These are phyloP conservation scores for Aspergillus novofumigatus DNA, from an alignment of 2,329 filamentous ascomycete species.

Conservation along the genomic window DNA sequence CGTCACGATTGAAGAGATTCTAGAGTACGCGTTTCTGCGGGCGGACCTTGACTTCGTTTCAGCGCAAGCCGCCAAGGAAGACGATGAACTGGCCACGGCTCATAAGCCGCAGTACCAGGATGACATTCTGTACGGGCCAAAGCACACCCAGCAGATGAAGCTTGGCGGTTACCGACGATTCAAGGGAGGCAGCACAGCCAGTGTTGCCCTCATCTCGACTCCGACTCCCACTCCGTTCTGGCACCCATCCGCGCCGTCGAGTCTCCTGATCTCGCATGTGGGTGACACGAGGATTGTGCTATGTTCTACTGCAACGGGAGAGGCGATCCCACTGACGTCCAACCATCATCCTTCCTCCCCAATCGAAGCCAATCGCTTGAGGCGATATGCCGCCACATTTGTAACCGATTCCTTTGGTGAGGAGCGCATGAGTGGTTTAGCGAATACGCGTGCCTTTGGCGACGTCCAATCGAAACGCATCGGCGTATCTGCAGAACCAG, in stretches of 20 bases:
- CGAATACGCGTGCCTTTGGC: constrained; percentile 91
- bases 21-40: constrained; percentile 89
- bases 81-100: constrained; percentile 63
- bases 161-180: constrained; percentile 78
- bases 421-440: constrained; percentile 87
- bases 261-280: constrained; percentile 81
- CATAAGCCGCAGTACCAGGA: constrained; percentile 80
- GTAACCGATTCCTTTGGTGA: constrained; percentile 96
- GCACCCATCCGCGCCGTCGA: constrained; percentile 83
- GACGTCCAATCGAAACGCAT: constrained; percentile 89
- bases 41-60: constrained; percentile 92
- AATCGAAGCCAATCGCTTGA: constrained; percentile 73
- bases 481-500: constrained; percentile 90
- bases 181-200: constrained; percentile 90
- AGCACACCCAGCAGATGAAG: constrained; percentile 37
- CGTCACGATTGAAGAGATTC: constrained; percentile 50
- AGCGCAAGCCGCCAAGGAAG: constrained; percentile 78
- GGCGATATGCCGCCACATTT: constrained; percentile 80
- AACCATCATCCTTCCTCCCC: constrained; percentile 92
- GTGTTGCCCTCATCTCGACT: constrained; percentile 84
- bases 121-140: constrained; percentile 70
- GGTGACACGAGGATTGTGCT: constrained; percentile 89
- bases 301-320: constrained; percentile 78
- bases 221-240: constrained; percentile 90
- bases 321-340: constrained; percentile 74